Conservation (phyloP, 352 stramenopile genomes). For the Peronosclerospora sorghi region DNA sequence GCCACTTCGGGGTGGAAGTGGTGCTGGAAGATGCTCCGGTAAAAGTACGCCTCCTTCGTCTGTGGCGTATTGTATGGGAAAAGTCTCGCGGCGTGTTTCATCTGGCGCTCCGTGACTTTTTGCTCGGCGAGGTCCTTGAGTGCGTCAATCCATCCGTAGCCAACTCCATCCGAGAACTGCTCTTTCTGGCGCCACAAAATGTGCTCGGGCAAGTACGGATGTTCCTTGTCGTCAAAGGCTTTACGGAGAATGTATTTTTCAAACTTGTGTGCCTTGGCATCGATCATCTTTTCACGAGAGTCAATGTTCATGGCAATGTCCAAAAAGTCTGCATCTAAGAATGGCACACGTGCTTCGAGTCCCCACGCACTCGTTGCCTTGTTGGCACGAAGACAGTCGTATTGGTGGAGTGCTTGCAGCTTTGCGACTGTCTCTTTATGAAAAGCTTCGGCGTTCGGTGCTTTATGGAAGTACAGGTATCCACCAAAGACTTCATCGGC, state of each 20-base stretch:
- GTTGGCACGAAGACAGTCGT: slow-evolving; percentile 98
- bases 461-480: slow-evolving; percentile 99
- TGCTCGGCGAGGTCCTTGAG: slow-evolving; percentile 92
- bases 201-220: slow-evolving; percentile 94
- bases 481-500: slow-evolving; percentile 97
- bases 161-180: slow-evolving; percentile 98
- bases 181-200: slow-evolving; percentile 99
- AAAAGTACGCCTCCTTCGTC: slow-evolving; percentile 96
- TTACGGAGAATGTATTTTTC: slow-evolving; percentile 99
- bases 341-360: slow-evolving; percentile 95
- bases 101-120: slow-evolving; percentile 93
- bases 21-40: slow-evolving; percentile 96
- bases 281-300: slow-evolving; percentile 96
- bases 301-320: slow-evolving; percentile 98
- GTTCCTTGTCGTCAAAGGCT: slow-evolving; percentile 94
- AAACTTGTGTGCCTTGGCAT: slow-evolving; percentile 85
- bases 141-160: slow-evolving; percentile 98
- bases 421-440: slow-evolving; percentile 93
- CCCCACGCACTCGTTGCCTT: slow-evolving; percentile 97
- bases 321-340: slow-evolving; percentile 97
- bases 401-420: slow-evolving; percentile 93
- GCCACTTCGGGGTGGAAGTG: slow-evolving; percentile 95
- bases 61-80: slow-evolving; percentile 98
- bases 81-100: slow-evolving; percentile 87
- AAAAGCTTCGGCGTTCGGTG: slow-evolving; percentile 87